Base-by-base conservation (phyloP, 306 rosid genomes). In the Morella rubra region DNA sequence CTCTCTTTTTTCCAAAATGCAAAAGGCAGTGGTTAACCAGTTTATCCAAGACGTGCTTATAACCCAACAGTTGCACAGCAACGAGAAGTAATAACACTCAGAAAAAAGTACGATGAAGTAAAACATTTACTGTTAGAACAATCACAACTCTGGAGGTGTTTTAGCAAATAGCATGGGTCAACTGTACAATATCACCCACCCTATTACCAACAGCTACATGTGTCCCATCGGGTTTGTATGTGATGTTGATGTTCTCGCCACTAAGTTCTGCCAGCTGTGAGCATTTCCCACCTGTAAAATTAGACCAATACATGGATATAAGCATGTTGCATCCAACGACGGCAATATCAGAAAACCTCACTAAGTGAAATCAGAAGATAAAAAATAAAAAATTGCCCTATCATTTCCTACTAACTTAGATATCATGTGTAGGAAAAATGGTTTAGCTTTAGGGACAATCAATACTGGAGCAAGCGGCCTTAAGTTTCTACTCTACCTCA, bases 161-260 rank as follows among this genome's bases (percentile, higher is more conserved):
- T 76, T 72, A 49, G 59, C 44, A 72, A 74, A 73, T 46, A 52
- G 54, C 40, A 86, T 19, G 52, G 64, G 64, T 81, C 83, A 62
- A 81, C 81, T 56, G 37, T 44, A 78, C 16, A 79, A 83, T 58
- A 58, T 58, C 22, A 58, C 91, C 76, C 83, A 95, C 98, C 89
- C 97, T 85, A 79, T 95, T 92, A 40, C 98, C 97, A 62, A 95
- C 98, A 27, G 98, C 97, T 54, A 94, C 81, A 81, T 94, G 97
- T 0, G 90, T 85, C 73, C 97, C 98, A 82, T 94, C 98, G 60
- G 97, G 98, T 82, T 94, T 94, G 87, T 92, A 94, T 68, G 98
- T 94, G 82, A 94, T 94, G 82, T 94, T 94, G 76, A 90, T 94
- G 73, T 94, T 94, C 85, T 90, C 98, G 16, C 98, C 97, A 77